Evolutionary conservation across 225 moss, liverwort and hornwort species (phyloP).

Genomic region (Physcomitrellopsis africana): DNA sequence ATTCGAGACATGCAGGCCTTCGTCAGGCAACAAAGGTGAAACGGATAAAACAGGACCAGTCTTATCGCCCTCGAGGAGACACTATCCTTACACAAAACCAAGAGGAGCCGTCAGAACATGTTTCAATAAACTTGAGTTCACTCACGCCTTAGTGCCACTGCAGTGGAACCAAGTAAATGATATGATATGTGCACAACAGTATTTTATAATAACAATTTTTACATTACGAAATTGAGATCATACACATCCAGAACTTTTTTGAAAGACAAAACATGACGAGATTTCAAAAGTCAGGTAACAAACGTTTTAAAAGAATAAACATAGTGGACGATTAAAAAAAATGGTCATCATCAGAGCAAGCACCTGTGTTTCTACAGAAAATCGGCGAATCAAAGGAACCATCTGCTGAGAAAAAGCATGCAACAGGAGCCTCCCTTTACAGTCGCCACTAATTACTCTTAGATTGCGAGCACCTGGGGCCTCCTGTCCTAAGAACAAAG

Average conservation of each 20-base stretch:
- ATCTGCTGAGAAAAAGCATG: slow-evolving; percentile 77
- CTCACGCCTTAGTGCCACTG: slow-evolving; percentile 19
- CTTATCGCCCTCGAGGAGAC: slow-evolving; percentile 88
- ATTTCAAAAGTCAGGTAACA: background rate
- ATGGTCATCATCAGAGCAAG: slow-evolving; percentile 20
- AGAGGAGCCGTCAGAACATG: slow-evolving; percentile 26
- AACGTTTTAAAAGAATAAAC: slow-evolving; percentile 1
- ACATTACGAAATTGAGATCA: too few relatives aligned
- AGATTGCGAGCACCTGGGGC: slow-evolving; percentile 77
- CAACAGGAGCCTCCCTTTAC: slow-evolving; percentile 83
- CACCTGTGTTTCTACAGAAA: slow-evolving; percentile 72
- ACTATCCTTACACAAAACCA: slow-evolving; percentile 53
- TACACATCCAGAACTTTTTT: slow-evolving; percentile 8
- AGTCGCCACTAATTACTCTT: slow-evolving; percentile 83
- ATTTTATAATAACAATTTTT: slow-evolving; percentile 8
- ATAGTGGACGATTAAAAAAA: slow-evolving; percentile 5
- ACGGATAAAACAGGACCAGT: slow-evolving; percentile 93
- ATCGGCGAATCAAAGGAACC: slow-evolving; percentile 82
- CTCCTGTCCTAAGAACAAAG: slow-evolving; percentile 91
- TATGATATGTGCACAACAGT: slow-evolving; percentile 9
- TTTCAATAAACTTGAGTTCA: slow-evolving; percentile 24
- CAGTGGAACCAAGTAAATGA: slow-evolving; percentile 9
- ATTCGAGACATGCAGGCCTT: slow-evolving; percentile 62
- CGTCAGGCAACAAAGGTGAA: slow-evolving; percentile 84
- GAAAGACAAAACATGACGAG: slow-evolving; percentile 14